phyloP scores from a whole-genome alignment of 371 early-diverging fungal species.

The Rhizomucor miehei region DNA sequence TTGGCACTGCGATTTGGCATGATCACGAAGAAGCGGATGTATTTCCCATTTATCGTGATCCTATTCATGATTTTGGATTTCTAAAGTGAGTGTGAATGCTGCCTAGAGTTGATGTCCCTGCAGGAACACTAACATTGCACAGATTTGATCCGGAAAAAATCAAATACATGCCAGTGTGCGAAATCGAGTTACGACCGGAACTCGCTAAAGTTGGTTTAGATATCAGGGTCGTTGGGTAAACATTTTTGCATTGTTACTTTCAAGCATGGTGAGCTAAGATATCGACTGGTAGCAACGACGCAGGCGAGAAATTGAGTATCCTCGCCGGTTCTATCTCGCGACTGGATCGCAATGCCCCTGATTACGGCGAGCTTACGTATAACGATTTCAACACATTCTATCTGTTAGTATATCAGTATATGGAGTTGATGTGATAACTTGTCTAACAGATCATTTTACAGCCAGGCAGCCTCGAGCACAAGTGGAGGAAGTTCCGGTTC shows the following conservation, averaged over 20 bases:
- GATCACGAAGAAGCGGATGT: conserved; percentile 93
- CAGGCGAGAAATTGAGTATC: conserved; percentile 90
- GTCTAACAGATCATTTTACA: conserved; percentile 40
- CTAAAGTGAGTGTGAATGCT: conserved; percentile 28
- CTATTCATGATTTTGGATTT: conserved; percentile 74
- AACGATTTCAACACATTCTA: conserved; percentile 83
- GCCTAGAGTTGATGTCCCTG: neutral
- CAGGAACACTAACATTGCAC: conserved; percentile 15
- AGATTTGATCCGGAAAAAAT: conserved; percentile 72
- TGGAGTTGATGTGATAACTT: conserved; percentile 6
- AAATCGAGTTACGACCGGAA: conserved; percentile 79
- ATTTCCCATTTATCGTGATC: conserved; percentile 82
- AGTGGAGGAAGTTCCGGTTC: conserved; percentile 86
- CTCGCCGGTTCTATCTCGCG: conserved; percentile 87
- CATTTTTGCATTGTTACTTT: neutral
- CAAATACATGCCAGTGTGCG: conserved; percentile 78
- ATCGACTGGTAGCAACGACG: conserved; percentile 65
- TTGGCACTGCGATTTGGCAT: conserved; percentile 84
- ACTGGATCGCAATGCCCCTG: conserved; percentile 77
- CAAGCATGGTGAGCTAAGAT: neutral
- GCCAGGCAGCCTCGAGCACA: conserved; percentile 76
- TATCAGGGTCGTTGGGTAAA: conserved; percentile 85
- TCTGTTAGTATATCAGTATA: conserved; percentile 31
- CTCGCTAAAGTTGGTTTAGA: conserved; percentile 88
- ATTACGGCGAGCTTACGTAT: conserved; percentile 59